Evolutionary conservation across 805 yeast species (phyloP), one percentile per base, ranked within the genome.

Genomic region (Nakazawaea anatomiae): DNA sequence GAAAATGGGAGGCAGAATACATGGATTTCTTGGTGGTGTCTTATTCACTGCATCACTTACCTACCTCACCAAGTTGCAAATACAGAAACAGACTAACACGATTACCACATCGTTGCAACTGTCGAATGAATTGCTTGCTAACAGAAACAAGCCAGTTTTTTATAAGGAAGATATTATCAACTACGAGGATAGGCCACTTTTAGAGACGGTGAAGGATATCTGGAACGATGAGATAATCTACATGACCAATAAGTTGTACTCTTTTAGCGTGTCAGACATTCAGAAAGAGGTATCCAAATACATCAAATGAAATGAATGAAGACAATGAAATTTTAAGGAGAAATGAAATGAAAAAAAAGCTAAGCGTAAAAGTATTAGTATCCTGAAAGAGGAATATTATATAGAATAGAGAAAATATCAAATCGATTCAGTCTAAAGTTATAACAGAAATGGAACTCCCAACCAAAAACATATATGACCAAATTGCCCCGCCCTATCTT

Each of bases 161-260:
- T 78, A 77, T 55, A 66, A 76, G 30, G 60, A 71, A 6, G 68
- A 74, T 48, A 75, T 75, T 32, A 61, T 71, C 44, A 61, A 70
- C 25, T 80, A 80, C 52, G 65, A 71, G 52, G 68, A 74, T 31
- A 74, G 87, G 32, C 66, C 71, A 9, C 63, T 68, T 28, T 54
- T 80, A 34, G 90, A 88, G 64, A 83, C 90, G 0, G 71, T 78
- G 54, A 85, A 83, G 57, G 95, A 87, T 60, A 73, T 87, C 41
- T 87, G 96, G 96, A 84, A 87, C 61, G 82, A 79, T 43, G 91
- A 86, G 62, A 76, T 87, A 49, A 74, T 85, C 52, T 72, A 70
- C 42, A 75, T 77, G 52, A 87, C 83, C 27, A 80, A 81, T 57
- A 83, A 86, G 79, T 57, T 85, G 11, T 85, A 85, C 59, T 60